A percentile compares a stretch with the other conserved stretches of the same genome.
These are phyloP conservation scores for Noccaea bulbosa DNA, from an alignment of 345 rosid genomes.

Conservation along the genomic window DNA sequence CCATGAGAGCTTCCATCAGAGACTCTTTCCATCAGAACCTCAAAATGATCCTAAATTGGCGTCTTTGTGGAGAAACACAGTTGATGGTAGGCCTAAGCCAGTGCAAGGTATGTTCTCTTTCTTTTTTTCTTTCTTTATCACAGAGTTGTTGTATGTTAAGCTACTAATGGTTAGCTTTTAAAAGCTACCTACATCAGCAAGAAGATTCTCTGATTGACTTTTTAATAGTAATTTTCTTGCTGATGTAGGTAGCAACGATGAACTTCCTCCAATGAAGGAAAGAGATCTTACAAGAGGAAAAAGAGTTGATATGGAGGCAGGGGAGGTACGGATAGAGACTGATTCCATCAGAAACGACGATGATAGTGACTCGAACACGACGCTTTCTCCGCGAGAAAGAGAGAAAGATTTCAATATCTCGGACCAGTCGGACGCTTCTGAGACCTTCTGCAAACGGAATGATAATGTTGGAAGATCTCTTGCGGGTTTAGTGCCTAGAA, in stretches of 20 bases:
- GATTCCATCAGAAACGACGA: slow-evolving; percentile 46
- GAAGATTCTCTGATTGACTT: background rate
- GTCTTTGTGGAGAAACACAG: slow-evolving; percentile 26
- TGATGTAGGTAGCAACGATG: slow-evolving; percentile 51
- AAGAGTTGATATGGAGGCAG: slow-evolving; percentile 40
- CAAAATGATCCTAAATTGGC: slow-evolving; percentile 40
- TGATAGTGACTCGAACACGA: slow-evolving; percentile 38
- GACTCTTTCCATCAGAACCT: slow-evolving; percentile 40
- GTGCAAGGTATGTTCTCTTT: slow-evolving; percentile 33
- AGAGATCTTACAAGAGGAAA: slow-evolving; percentile 23
- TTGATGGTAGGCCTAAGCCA: slow-evolving; percentile 32
- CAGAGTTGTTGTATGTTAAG: background rate
- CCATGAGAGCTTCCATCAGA: slow-evolving; percentile 71
- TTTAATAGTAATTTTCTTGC: slow-evolving; percentile 24
- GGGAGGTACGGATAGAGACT: slow-evolving; percentile 45
- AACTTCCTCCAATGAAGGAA: slow-evolving; percentile 31
- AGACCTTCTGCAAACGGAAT: slow-evolving; percentile 35
- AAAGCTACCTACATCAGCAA: too few species aligned
- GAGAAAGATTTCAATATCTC: slow-evolving; percentile 33
- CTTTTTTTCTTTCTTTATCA: background rate
- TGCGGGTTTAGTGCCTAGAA: slow-evolving; percentile 50
- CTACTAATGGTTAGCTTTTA: background rate
- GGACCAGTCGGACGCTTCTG: slow-evolving; percentile 31
- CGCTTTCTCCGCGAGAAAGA: slow-evolving; percentile 47
- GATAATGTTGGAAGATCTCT: slow-evolving; percentile 40